A percentile compares a stretch with the other conserved stretches of the same genome.
phyloP scores from a whole-genome alignment of 768 basidiomycete species.

The Hebeloma cylindrosporum region DNA sequence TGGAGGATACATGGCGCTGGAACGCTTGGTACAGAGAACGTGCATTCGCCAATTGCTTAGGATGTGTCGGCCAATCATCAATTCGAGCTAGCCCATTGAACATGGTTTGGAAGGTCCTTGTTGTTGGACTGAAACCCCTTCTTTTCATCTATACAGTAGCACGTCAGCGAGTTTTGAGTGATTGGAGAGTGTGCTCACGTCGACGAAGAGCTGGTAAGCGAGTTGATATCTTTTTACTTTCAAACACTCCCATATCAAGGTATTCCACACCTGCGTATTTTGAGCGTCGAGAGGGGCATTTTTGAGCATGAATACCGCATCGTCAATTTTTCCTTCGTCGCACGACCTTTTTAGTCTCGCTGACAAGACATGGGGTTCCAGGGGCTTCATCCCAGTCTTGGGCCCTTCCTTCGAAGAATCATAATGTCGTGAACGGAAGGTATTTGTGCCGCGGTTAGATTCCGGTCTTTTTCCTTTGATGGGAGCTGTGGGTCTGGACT shows the following conservation, averaged over 20 bases:
- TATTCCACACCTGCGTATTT: slow-evolving; percentile 79
- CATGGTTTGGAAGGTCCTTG: slow-evolving; percentile 68
- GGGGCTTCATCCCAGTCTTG: slow-evolving; percentile 37
- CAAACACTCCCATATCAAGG: slow-evolving; percentile 66
- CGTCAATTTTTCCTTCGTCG: slow-evolving; percentile 53
- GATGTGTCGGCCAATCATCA: slow-evolving; percentile 55
- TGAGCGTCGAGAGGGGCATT: slow-evolving; percentile 71
- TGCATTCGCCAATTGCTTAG: slow-evolving; percentile 63
- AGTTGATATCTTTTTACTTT: slow-evolving; percentile 55
- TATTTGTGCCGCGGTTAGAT: not conserved
- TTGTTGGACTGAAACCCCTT: slow-evolving; percentile 69
- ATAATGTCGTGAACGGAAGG: slow-evolving; percentile 40
- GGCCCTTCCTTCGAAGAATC: slow-evolving; percentile 30
- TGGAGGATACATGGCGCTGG: slow-evolving; percentile 46
- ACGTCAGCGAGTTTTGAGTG: slow-evolving; percentile 4
- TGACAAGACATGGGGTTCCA: slow-evolving; percentile 66
- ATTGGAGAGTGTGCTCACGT: slow-evolving; percentile 46
- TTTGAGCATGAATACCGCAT: slow-evolving; percentile 66
- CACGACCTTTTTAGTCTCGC: slow-evolving; percentile 57
- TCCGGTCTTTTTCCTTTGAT: slow-evolving; percentile 4
- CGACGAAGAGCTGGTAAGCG: slow-evolving; percentile 63
- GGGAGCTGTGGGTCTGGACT: slow-evolving; percentile 8
- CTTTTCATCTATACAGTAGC: slow-evolving; percentile 72
- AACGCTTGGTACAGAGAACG: slow-evolving; percentile 62
- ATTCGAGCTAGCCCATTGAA: slow-evolving; percentile 64